These are phyloP conservation scores for Phytophthora constricta DNA, from an alignment of 352 stramenopile species.

Conservation along the genomic window DNA sequence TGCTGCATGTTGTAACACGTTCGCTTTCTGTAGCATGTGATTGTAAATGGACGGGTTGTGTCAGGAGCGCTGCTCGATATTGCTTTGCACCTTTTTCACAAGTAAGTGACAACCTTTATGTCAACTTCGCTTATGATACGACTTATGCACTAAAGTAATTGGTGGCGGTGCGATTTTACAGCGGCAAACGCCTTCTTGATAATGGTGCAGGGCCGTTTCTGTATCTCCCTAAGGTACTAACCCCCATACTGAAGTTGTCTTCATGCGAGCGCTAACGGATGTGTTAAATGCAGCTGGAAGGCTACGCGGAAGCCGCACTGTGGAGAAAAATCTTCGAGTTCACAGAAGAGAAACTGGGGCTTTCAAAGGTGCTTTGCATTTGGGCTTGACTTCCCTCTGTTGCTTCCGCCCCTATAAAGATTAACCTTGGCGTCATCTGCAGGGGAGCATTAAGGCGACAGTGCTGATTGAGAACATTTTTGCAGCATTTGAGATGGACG, in stretches of 20 bases:
- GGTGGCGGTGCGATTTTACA: conserved; percentile 15
- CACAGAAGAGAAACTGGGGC: conserved; percentile 85
- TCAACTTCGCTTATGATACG: too few relatives aligned
- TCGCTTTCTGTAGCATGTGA: conserved; percentile 71
- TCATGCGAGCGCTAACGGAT: not conserved
- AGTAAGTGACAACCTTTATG: conserved; percentile 47
- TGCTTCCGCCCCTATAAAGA: not conserved
- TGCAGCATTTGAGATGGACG: conserved; percentile 97
- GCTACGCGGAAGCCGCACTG: conserved; percentile 92
- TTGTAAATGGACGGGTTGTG: conserved; percentile 88
- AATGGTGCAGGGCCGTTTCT: conserved; percentile 91
- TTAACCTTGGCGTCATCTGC: not conserved
- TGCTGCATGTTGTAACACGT: not conserved
- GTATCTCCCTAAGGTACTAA: conserved; percentile 92
- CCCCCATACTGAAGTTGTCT: not conserved
- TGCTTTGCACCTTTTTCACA: conserved; percentile 96
- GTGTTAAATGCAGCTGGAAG: conserved; percentile 73
- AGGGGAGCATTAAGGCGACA: conserved; percentile 88
- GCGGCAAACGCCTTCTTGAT: conserved; percentile 75
- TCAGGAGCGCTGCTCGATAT: conserved; percentile 95
- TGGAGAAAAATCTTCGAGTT: conserved; percentile 96
- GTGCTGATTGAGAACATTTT: conserved; percentile 97
- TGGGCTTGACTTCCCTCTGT: not conserved
- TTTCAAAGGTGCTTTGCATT: conserved; percentile 68
- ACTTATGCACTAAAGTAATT: conserved; percentile 1